These are phyloP conservation scores for Didymella arachidicola DNA, from an alignment of 2,329 filamentous ascomycete genomes.

Conservation along the genomic window DNA sequence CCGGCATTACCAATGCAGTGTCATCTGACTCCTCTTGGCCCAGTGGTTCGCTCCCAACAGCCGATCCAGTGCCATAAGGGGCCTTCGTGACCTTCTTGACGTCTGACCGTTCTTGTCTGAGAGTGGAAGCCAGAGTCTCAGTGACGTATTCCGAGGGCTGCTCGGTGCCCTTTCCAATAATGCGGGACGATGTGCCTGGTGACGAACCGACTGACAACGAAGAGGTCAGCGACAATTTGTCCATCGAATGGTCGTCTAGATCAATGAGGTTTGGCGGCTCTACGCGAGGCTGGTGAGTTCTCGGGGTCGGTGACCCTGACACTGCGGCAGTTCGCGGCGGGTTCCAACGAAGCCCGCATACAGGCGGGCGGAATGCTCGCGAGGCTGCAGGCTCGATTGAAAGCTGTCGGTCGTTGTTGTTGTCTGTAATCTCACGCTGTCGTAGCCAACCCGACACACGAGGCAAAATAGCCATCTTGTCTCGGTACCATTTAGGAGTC, in stretches of 20 bases:
- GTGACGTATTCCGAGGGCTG: background rate
- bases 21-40: background rate
- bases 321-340: background rate
- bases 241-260: background rate
- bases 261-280: constrained; percentile 6
- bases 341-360: no score
- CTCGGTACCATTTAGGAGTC: constrained; percentile 65
- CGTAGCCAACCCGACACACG: constrained; percentile 38
- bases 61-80: no score
- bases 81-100: background rate
- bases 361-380: constrained; percentile 10
- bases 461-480: constrained; percentile 50
- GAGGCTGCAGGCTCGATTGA: constrained; percentile 1
- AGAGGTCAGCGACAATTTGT: background rate
- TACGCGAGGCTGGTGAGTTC: background rate
- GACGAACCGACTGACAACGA: background rate
- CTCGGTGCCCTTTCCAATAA: no score
- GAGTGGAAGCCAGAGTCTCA: background rate
- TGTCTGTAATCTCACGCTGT: constrained; percentile 22
- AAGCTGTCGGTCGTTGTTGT: constrained; percentile 4
- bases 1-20: background rate
- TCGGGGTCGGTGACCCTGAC: no score
- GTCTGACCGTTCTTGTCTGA: background rate
- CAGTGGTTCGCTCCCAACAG: background rate
- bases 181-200: background rate